A percentile compares a stretch with the other conserved stretches of the same genome.
phyloP scores from a whole-genome alignment of 495 filamentous ascomycete species.

The Ascodesmis nigricans region DNA sequence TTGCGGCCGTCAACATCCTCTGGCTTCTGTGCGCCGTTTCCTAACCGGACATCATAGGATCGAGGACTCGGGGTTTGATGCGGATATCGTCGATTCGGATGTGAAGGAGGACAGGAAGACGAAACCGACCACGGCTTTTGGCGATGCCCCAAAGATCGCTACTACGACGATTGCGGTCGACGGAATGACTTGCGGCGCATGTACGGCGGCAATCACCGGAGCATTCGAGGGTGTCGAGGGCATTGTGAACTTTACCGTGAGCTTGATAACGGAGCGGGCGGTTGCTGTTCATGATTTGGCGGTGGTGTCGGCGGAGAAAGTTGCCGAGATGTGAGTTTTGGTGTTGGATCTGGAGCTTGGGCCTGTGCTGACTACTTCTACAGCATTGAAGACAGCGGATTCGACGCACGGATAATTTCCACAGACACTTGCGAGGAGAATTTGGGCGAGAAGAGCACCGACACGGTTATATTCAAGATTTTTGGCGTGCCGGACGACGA shows the following conservation, averaged over 20 bases:
- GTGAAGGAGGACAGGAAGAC: conserved; percentile 53
- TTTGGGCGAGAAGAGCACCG: conserved; percentile 25
- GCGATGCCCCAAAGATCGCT: conserved; percentile 31
- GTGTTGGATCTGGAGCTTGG: background rate
- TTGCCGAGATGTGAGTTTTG: conserved; percentile 37
- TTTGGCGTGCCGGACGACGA: conserved; percentile 55
- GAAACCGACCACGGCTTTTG: conserved; percentile 86
- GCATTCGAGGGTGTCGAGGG: conserved; percentile 61
- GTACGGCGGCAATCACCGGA: conserved; percentile 71
- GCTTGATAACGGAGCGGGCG: conserved; percentile 73
- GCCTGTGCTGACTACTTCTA: background rate
- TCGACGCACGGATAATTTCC: conserved; percentile 65
- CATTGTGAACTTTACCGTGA: conserved; percentile 74
- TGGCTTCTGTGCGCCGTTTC: too few species aligned
- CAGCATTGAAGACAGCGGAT: conserved; percentile 73
- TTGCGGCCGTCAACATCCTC: too few species aligned
- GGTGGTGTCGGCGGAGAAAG: conserved; percentile 43
- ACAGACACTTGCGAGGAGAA: conserved; percentile 29
- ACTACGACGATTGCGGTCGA: conserved; percentile 69
- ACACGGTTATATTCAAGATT: conserved; percentile 48
- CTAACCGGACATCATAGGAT: too few species aligned
- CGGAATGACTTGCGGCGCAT: conserved; percentile 95
- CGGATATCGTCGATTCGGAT: conserved; percentile 71
- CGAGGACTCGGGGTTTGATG: conserved; percentile 86
- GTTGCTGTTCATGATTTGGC: conserved; percentile 64